These are phyloP conservation scores for Aspergillus uvarum DNA, from an alignment of 2,329 filamentous ascomycete species.

Conservation along the genomic window DNA sequence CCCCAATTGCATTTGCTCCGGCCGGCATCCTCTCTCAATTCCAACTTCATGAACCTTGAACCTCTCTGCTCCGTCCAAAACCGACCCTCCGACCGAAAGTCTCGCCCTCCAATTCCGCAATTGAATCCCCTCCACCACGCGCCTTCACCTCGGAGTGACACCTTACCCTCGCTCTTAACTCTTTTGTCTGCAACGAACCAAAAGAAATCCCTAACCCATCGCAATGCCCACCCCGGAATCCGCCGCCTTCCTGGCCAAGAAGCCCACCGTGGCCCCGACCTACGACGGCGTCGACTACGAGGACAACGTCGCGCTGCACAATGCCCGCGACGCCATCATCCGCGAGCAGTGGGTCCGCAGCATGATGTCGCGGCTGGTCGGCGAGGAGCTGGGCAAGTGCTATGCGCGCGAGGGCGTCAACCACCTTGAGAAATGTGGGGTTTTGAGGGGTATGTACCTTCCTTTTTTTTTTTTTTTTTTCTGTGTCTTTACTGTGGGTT, in stretches of 20 bases:
- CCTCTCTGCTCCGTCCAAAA: neutral
- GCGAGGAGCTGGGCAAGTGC: conserved; percentile 67
- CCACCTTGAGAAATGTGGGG: conserved; percentile 67
- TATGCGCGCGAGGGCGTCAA: conserved; percentile 65
- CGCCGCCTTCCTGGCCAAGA: conserved; percentile 62
- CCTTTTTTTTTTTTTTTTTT: neutral
- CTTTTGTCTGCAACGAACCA: neutral
- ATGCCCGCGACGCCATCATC: conserved; percentile 64
- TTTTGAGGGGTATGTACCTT: conserved; percentile 58
- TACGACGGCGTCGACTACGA: conserved; percentile 68
- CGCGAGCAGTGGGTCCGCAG: conserved; percentile 67
- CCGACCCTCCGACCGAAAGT: neutral
- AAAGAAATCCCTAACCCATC: neutral
- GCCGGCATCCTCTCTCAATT: neutral
- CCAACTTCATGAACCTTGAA: neutral
- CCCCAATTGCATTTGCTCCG: conserved; percentile 20
- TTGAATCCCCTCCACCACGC: conserved; percentile 4
- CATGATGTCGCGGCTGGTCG: conserved; percentile 67
- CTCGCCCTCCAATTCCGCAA: too few species aligned
- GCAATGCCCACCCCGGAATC: conserved; percentile 67
- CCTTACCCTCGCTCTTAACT: neutral
- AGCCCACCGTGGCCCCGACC: conserved; percentile 64
- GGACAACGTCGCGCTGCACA: conserved; percentile 62
- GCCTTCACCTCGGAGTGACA: conserved; percentile 6
- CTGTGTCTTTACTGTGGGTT: neutral